Percentiles rank a stretch among this genome's conserved stretches.
Conservation (phyloP, 2,329 filamentous ascomycete species). For the Chaetothyriales sp. region DNA sequence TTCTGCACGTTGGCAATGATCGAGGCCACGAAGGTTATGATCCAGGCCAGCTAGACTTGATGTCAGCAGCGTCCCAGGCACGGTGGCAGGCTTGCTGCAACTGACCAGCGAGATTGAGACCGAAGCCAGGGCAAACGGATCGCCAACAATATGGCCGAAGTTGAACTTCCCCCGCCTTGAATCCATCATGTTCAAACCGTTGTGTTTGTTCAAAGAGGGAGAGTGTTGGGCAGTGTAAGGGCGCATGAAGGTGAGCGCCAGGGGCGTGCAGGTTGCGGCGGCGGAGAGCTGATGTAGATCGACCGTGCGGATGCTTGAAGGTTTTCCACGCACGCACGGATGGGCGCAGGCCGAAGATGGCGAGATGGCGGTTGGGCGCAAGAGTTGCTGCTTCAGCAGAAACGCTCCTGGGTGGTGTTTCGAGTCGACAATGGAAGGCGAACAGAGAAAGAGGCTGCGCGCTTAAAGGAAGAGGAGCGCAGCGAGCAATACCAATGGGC, state of each 20-base stretch:
- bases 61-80: conserved; percentile 5
- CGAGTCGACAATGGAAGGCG: not conserved
- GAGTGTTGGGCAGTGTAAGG: conserved; percentile 59
- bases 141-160: conserved; percentile 81
- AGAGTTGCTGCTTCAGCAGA: not conserved
- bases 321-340: not conserved
- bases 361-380: not conserved
- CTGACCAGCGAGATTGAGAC: conserved; percentile 82
- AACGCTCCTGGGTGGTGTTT: not conserved
- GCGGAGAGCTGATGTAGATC: not conserved
- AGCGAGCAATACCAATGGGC: not conserved
- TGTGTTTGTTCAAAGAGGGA: conserved; percentile 56
- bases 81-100: conserved; percentile 16
- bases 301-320: not conserved
- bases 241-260: conserved; percentile 44
- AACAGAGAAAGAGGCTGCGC: not conserved
- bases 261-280: not conserved
- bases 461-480: not conserved
- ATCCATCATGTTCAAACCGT: conserved; percentile 32
- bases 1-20: conserved; percentile 52
- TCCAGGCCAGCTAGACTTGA: conserved; percentile 77
- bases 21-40: conserved; percentile 79
- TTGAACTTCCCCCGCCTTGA: conserved; percentile 38
- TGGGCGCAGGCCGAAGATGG: not conserved
- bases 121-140: conserved; percentile 90